Evolutionary conservation across 2,329 filamentous ascomycete species (phyloP).

Genomic region (Westerdykella sp.): DNA sequence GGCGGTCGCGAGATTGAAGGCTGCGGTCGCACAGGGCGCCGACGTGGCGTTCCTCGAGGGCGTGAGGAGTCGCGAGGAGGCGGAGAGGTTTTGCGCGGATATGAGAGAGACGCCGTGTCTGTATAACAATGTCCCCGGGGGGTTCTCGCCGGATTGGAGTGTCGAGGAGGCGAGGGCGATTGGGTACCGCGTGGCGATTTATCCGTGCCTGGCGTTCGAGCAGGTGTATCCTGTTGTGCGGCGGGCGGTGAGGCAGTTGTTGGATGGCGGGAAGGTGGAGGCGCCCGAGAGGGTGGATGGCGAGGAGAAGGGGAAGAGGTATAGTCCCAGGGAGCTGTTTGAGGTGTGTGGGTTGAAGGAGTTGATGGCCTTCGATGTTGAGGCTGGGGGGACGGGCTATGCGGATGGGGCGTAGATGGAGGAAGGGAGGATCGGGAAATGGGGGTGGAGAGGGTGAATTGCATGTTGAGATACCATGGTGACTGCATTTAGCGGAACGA

Average conservation of each 20-base stretch:
- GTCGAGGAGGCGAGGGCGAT: constrained; percentile 49
- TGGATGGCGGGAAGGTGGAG: constrained; percentile 19
- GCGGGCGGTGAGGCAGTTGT: constrained; percentile 25
- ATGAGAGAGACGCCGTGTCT: constrained; percentile 48
- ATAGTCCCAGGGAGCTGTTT: constrained; percentile 47
- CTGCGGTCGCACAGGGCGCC: constrained; percentile 50
- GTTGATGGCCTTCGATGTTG: constrained; percentile 46
- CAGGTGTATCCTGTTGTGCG: constrained; percentile 30
- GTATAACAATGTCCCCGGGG: constrained; percentile 54
- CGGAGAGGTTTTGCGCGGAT: constrained; percentile 41
- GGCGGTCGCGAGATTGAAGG: constrained; percentile 46
- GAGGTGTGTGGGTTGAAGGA: constrained; percentile 49
- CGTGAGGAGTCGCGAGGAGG: constrained; percentile 48
- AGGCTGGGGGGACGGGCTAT: constrained; percentile 39
- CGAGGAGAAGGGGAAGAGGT: constrained; percentile 39
- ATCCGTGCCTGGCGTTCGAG: constrained; percentile 37
- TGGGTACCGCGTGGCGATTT: constrained; percentile 56
- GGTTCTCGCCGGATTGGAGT: constrained; percentile 50
- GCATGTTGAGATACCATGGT: not conserved
- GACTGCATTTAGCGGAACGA: too few species aligned
- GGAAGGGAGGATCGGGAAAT: not conserved
- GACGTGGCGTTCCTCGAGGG: constrained; percentile 58
- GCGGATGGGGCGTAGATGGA: constrained; percentile 10
- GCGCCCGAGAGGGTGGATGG: constrained; percentile 11
- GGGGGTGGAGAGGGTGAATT: not conserved